Evolutionary conservation across 768 basidiomycete genomes (phyloP), one percentile per base, ranked within the genome.

Genomic region (Jaapia argillacea): DNA sequence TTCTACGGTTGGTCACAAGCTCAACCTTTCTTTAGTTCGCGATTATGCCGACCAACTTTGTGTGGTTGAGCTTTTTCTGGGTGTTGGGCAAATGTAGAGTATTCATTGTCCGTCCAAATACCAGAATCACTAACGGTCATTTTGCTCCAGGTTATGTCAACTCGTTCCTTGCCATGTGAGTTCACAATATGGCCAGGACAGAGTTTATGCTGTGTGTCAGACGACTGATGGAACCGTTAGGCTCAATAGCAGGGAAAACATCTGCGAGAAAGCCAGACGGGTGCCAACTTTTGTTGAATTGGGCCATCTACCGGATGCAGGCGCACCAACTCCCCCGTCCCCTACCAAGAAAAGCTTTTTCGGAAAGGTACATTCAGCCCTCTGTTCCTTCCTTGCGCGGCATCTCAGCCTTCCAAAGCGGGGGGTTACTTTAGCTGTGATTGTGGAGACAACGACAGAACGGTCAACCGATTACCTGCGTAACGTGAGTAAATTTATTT

Each of bases 51-150:
- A 62, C 63, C 24, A 68, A 67, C 48, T 70, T 69, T 50, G 51
- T 71, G 4, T 74, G 68, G 67, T 50, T 71, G 39, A 69, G 66
- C 6, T 69, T 72, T 47, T 73, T 74, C 55, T 75, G 71, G 71
- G 48, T 70, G 20, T 55, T 70, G 37, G 70, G 69, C 23, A 75
- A 72, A 64, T 72, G 73, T 72, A 33, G 16, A 44, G 46, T 69
- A 49, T 16, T 3, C 20, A 12, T 13, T 25, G 3, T 26, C 35
- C 4, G 20, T 12, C 16, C 6, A 14, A 10, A n/a, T 18, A 13
- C 10, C 6, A 16, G 13, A 10, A 18, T 27, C 38, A 10, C 7
- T 41, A 18, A 37, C 40, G 28, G 16, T n/a, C n/a, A 49, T 21
- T n/a, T 13, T 27, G 43, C 40, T 39, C 27, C 43, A 74, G 72